Evolutionary conservation across 805 yeast species (phyloP), one percentile per base, ranked within the genome.

Genomic region (Middelhovenomyces tepae): DNA sequence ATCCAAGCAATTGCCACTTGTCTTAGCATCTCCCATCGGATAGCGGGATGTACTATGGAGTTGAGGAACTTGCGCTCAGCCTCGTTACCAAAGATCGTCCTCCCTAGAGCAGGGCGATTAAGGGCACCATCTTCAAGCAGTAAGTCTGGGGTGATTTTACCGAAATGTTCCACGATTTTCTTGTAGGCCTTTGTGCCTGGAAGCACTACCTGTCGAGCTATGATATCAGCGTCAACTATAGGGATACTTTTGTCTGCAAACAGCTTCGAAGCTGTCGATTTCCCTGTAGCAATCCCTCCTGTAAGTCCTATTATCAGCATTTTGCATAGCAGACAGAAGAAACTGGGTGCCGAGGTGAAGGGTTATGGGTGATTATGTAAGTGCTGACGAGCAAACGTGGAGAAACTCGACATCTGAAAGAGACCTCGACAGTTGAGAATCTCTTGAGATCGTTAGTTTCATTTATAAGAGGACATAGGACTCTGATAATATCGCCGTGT

Each of bases 201-300:
- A 43, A 68, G 71, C 7, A 89, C 94, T 5, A 87, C 81, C 40
- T 84, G 75, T 38, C 80, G 69, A 0, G 98, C 97, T 27, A 93
- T 78, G 31, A 71, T 54, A 54, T 91, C 99, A 1, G 98, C 97
- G 60, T 91, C 98, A 1, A 91, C 67, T 1, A 91, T 57, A 0
- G 79, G 67, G 4, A 81, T 38, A 2, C 62, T 50, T 7, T 71
- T 57, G 7, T 71, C 69, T 4, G 54, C 40, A 7, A 91, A 58
- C 22, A 70, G 55, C 11, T 59, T 50, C 0, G 95, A 83, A 0
- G 83, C 96, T 0, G 97, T 89, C 13, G 94, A 79, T 50, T 91
- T 91, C 2, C 99, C 99, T n/a, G 91, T 71, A 4, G 95, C 95
- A 31, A 91, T 91, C 1, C 96, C 95, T 2, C 99, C 99, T 0